Conservation (phyloP, 2,329 filamentous ascomycete species). For the Beauveria sp. region DNA sequence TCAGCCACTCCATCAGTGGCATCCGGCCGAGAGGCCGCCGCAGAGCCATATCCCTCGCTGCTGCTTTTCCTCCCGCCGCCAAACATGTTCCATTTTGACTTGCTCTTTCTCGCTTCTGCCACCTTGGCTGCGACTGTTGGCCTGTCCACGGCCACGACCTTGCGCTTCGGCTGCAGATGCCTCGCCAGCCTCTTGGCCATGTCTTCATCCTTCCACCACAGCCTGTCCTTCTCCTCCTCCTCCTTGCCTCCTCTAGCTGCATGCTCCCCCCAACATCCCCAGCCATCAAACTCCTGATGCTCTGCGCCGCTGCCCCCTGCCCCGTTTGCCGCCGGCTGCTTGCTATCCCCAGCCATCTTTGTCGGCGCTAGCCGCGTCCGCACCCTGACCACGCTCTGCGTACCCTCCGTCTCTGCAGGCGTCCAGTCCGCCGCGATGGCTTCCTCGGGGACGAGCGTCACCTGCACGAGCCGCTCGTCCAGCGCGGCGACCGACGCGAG, state of each 20-base stretch:
- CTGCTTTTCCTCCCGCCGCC: background rate
- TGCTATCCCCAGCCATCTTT: background rate
- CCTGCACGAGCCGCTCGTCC: slow-evolving; percentile 20
- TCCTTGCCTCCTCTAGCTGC: background rate
- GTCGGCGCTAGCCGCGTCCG: background rate
- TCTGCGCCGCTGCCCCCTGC: background rate
- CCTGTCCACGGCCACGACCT: slow-evolving; percentile 15
- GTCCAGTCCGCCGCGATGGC: slow-evolving; percentile 24
- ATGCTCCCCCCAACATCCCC: slow-evolving; percentile 29
- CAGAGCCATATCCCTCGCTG: background rate
- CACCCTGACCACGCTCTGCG: slow-evolving; percentile 20
- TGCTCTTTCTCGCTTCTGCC: slow-evolving; percentile 23
- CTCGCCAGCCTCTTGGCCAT: slow-evolving; percentile 31
- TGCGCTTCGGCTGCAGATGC: slow-evolving; percentile 26
- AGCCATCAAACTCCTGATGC: slow-evolving; percentile 30
- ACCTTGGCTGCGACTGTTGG: slow-evolving; percentile 21
- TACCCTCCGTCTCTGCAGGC: slow-evolving; percentile 20
- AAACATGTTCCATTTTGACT: slow-evolving; percentile 15
- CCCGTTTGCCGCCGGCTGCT: background rate
- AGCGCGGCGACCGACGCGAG: slow-evolving; percentile 23
- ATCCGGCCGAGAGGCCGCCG: background rate
- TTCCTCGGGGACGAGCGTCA: slow-evolving; percentile 30
- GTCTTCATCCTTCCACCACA: slow-evolving; percentile 35
- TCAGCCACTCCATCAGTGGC: background rate
- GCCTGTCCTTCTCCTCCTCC: slow-evolving; percentile 1